Evolutionary conservation across 768 basidiomycete species (phyloP), one percentile per base, ranked within the genome.

Genomic region (Gymnopilus junonius): DNA sequence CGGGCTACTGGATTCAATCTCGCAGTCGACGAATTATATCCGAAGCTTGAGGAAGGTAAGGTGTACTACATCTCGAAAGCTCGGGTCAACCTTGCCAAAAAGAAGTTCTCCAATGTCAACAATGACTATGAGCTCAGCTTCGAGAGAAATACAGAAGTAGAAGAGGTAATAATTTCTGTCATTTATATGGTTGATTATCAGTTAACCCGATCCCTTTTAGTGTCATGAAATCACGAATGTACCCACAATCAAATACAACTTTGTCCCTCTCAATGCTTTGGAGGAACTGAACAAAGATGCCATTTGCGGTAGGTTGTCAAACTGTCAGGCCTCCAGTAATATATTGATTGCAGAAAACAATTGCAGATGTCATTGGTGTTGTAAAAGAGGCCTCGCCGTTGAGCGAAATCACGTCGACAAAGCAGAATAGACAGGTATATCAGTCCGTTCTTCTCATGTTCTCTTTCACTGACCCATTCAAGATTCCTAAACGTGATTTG

Each of bases 121-220:
- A 97, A 96, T 72, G 96, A 99, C 71, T 99, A 98, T 70, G 96
- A 99, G 74, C 86, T 99, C 65, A 83, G 80, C 54, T 81, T 99
- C n/a, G 94, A 95, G 66, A 87, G 85, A 64, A 83, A 86, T 60
- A 95, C 95, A 0, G 92, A 93, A 63, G 81, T 99, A 21, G 91
- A 93, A 72, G 93, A 95, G 82, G 93, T 93, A 60, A 43, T 12
- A 48, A 21, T 63, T 14, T 43, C 34, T 40, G 10, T 31, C 53
- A 20, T 67, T 59, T 45, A 27, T 42, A n/a, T 7, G 42, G 8
- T 12, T 21, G 31, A 8, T 42, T 35, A 20, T 34, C 45, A 37
- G 42, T 10, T 46, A 61, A 62, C 48, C 29, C 58, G 45, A 35
- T 20, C 48, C 4, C 59, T n/a, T 10, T 59, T 42, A 98, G 95